Evolutionary conservation across 2,329 filamentous ascomycete species (phyloP), one percentile per base, ranked within the genome.

Genomic region (Paramyrothecium sp.): DNA sequence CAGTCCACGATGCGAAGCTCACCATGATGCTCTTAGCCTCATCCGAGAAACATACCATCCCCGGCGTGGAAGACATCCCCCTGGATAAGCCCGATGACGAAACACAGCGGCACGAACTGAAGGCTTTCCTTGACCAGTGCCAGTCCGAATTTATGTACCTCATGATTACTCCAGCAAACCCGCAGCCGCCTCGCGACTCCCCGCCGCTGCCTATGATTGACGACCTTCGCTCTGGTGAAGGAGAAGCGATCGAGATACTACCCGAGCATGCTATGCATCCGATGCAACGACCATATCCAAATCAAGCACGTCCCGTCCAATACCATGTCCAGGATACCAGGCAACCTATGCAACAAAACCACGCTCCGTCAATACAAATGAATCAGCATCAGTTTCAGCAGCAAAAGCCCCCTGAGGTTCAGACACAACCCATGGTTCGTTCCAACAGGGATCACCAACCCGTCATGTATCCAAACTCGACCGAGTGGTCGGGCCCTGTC

Each of bases 141-240:
- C 80, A 87, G 69, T 80, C 81, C 62, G 85, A 89, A 66, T 87
- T 89, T 58, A 86, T 85, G 60, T 89, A 89, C 65, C 77, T 89
- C 16, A 87, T 89, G 85, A 81, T 87, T 53, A 85, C 85, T 1
- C 86, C 86, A 2, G 85, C 86, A 46, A 89, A 89, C 69, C 86
- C 86, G 3, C 74, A 82, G 47, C 86, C 86, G 2, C 86, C 85
- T n/a, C 80, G 86, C 68, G 86, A 88, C 22, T 85, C 84, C 2
- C 82, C 83, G 4, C 82, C 80, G 2, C 68, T 86, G 12, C 83
- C 83, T 11, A 75, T 84, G 47, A 78, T 85, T 23, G 85, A 87
- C 52, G 85, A 87, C 55, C 63, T 86, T n/a, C 75, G 81, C 52
- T 19, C 13, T 16, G 38, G 38, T 16, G 82, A 87, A 57, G 77